phyloP scores from a whole-genome alignment of 345 rosid genomes.

The Eucalyptus viminalis region DNA sequence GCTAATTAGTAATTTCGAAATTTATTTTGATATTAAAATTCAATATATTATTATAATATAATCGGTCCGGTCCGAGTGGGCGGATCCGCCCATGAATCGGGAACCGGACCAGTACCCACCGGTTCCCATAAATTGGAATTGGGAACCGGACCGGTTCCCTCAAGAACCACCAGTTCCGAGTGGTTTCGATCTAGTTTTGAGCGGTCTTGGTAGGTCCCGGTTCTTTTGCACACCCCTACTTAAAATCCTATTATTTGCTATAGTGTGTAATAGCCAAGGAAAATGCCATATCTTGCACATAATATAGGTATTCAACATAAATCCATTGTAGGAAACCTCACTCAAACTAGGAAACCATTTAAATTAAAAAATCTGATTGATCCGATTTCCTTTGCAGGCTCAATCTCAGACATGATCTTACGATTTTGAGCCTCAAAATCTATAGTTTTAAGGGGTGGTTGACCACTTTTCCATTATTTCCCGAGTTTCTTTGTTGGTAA shows the following conservation, averaged over 20 bases:
- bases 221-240: neutral
- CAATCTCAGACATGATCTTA: neutral
- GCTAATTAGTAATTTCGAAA: too few relatives aligned
- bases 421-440: neutral
- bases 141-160: too few relatives aligned
- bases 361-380: too few relatives aligned
- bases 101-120: too few relatives aligned
- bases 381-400: neutral
- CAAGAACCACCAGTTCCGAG: too few relatives aligned
- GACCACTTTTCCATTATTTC: neutral
- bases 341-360: neutral
- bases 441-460: neutral
- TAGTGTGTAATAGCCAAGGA: neutral
- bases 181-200: accelerated
- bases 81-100: accelerated
- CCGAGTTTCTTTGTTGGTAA: neutral
- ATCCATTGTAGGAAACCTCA: neutral
- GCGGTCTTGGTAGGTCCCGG: accelerated
- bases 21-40: too few relatives aligned
- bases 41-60: too few relatives aligned
- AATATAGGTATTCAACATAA: too few relatives aligned
- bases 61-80: accelerated
- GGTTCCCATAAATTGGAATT: too few relatives aligned
- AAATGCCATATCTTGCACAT: too few relatives aligned
- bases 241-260: neutral